These are phyloP conservation scores for Venturia nashicola DNA, from an alignment of 2,329 filamentous ascomycete species.

Conservation along the genomic window DNA sequence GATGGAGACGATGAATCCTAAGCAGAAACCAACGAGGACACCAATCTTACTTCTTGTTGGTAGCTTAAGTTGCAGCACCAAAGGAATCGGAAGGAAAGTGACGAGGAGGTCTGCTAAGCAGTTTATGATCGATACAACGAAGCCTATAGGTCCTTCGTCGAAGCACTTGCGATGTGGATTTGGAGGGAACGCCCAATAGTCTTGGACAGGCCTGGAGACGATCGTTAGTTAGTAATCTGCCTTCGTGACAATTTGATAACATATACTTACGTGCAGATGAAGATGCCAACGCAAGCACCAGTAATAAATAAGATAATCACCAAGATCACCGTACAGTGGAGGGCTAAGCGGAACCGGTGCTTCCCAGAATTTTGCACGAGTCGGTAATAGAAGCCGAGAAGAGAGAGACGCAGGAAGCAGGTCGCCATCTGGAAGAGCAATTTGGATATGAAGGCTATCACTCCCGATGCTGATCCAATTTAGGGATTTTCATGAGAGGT, in stretches of 20 bases:
- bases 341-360: conserved; percentile 1
- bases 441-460: conserved; percentile 4
- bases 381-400: conserved; percentile 9
- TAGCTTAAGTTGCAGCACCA: conserved; percentile 6
- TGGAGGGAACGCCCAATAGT: conserved; percentile 1
- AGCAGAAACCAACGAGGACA: not conserved
- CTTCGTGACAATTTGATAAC: not conserved
- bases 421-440: conserved; percentile 1
- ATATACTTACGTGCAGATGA: conserved; percentile 6
- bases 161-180: not conserved
- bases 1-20: conserved; percentile 6
- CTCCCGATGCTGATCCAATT: not conserved
- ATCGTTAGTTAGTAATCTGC: not conserved
- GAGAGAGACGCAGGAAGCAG: not conserved
- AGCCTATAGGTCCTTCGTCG: conserved; percentile 6
- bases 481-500: not conserved
- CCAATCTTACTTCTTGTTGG: not conserved
- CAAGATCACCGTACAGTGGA: conserved; percentile 3
- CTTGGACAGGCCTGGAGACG: not conserved
- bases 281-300: not conserved
- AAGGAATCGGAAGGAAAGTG: conserved; percentile 5
- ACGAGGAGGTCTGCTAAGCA: conserved; percentile 1
- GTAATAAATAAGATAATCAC: not conserved
- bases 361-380: not conserved
- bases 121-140: not conserved